Percentiles rank a stretch among this genome's conserved stretches.
These are phyloP conservation scores for Monascus purpureus DNA, from an alignment of 495 filamentous ascomycete genomes.

Conservation along the genomic window DNA sequence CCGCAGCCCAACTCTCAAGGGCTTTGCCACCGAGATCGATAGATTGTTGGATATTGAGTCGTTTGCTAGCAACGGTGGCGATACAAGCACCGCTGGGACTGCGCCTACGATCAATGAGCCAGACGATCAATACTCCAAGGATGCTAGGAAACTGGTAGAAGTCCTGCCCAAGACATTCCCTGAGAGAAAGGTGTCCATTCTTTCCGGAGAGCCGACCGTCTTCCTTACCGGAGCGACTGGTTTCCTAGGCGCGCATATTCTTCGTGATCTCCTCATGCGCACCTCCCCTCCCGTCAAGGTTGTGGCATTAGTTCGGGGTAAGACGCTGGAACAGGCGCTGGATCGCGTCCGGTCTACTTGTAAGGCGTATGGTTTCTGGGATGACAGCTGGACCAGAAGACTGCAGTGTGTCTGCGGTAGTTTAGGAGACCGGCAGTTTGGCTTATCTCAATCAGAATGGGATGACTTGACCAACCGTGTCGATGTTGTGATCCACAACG, in stretches of 20 bases:
- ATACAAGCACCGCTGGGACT: constrained; percentile 13
- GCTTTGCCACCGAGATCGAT: constrained; percentile 66
- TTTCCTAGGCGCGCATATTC: constrained; percentile 74
- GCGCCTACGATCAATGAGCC: constrained; percentile 14
- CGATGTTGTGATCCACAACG: constrained; percentile 82
- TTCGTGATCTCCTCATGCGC: constrained; percentile 57
- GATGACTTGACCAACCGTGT: constrained; percentile 46
- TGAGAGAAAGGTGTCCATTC: constrained; percentile 13
- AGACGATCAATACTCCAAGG: constrained; percentile 51
- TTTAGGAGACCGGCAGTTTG: constrained; percentile 55
- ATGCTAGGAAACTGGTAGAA: constrained; percentile 43
- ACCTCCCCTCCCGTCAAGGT: constrained; percentile 44
- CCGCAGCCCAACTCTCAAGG: constrained; percentile 55
- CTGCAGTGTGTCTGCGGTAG: constrained; percentile 59
- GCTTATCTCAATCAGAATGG: constrained; percentile 50
- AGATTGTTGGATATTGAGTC: constrained; percentile 30
- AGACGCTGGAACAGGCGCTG: constrained; percentile 36
- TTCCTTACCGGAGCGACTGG: constrained; percentile 88
- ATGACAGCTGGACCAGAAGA: constrained; percentile 47
- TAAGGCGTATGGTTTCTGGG: constrained; percentile 65
- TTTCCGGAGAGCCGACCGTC: constrained; percentile 36
- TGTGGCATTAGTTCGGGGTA: constrained; percentile 65
- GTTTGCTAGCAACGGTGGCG: constrained; percentile 19
- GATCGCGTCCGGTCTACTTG: constrained; percentile 32
- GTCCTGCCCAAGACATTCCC: constrained; percentile 31